Evolutionary conservation across 1,139 yeast genomes (phyloP).

Genomic region (Pneumocystis canis): DNA sequence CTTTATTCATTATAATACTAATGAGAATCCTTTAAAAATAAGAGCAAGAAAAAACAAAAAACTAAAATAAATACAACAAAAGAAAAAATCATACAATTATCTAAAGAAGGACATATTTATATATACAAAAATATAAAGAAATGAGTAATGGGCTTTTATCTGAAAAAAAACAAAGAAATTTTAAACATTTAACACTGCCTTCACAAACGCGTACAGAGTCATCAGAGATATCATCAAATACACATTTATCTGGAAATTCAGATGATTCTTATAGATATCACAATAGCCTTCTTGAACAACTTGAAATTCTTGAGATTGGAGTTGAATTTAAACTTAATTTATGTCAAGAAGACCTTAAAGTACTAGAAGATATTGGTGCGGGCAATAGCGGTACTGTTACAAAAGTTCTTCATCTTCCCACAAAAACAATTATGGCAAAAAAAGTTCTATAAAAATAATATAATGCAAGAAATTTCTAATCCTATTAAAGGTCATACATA

Average conservation of each 20-base stretch:
- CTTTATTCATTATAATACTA: background rate
- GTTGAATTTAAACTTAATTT: conserved; percentile 39
- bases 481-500: conserved; percentile 40
- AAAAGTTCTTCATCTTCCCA: conserved; percentile 76
- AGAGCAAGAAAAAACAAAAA: background rate
- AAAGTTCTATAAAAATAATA: conserved; percentile 26
- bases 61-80: background rate
- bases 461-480: background rate
- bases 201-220: conserved; percentile 18
- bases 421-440: conserved; percentile 79
- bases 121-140: background rate
- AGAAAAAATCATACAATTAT: background rate
- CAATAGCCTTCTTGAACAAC: conserved; percentile 19
- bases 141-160: background rate
- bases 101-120: background rate
- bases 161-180: conserved; percentile 43
- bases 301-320: conserved; percentile 31
- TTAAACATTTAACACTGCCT: conserved; percentile 50
- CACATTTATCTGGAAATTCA: background rate
- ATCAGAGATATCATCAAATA: conserved; percentile 12
- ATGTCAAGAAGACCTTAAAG: conserved; percentile 53
- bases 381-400: conserved; percentile 92
- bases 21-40: background rate
- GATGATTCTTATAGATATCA: conserved; percentile 5
- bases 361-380: conserved; percentile 65